phyloP scores from a whole-genome alignment of 2,329 filamentous ascomycete genomes.

The Fusarium liriodendri region DNA sequence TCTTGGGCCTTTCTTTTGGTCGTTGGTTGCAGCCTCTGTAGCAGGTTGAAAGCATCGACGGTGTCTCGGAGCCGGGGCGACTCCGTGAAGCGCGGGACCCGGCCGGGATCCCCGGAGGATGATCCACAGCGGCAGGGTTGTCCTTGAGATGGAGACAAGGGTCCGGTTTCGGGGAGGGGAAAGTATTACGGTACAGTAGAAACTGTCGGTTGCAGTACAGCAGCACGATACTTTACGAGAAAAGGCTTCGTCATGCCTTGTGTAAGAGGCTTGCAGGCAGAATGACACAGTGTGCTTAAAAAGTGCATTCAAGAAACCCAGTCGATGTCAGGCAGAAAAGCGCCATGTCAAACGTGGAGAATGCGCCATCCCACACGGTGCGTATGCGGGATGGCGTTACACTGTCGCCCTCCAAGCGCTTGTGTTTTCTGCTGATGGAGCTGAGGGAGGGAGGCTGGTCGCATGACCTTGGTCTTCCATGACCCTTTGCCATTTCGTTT shows the following conservation, averaged over 20 bases:
- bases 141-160: background rate
- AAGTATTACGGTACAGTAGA: too few relatives aligned
- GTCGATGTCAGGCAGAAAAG: conserved; percentile 15
- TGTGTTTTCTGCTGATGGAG: conserved; percentile 1
- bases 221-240: background rate
- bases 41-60: conserved; percentile 1
- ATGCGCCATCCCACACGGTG: conserved; percentile 17
- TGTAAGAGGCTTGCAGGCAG: conserved; percentile 14
- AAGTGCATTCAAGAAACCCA: conserved; percentile 1
- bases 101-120: conserved; percentile 24
- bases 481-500: background rate
- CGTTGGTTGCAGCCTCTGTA: conserved; percentile 1
- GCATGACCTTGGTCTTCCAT: conserved; percentile 27
- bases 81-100: conserved; percentile 20
- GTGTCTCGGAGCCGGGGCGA: conserved; percentile 28
- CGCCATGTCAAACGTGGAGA: conserved; percentile 6
- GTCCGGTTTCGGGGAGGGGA: conserved; percentile 5
- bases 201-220: background rate
- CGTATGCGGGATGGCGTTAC: background rate
- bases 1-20: background rate
- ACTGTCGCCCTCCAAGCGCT: conserved; percentile 24
- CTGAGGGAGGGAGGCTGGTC: conserved; percentile 26
- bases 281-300: conserved; percentile 12
- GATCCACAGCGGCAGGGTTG: conserved; percentile 17
- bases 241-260: background rate